A percentile compares a stretch with the other conserved stretches of the same genome.
Evolutionary conservation across 768 basidiomycete species (phyloP).

Genomic region (Suillus occidentalis): DNA sequence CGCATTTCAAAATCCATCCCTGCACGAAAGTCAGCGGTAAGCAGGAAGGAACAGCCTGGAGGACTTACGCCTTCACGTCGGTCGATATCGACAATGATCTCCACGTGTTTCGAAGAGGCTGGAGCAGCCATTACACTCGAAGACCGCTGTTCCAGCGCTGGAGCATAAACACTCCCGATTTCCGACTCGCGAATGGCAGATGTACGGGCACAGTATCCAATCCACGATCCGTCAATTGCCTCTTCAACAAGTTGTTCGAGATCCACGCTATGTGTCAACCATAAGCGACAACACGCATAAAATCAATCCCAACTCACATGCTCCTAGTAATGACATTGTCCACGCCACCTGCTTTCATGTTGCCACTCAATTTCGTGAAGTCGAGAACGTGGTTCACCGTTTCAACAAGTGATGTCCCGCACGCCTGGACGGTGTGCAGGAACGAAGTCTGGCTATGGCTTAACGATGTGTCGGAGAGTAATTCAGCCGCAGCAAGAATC

Average conservation of each 20-base stretch:
- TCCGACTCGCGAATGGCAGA: slow-evolving; percentile 68
- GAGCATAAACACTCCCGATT: slow-evolving; percentile 92
- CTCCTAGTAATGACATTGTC: slow-evolving; percentile 72
- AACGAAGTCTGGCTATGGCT: slow-evolving; percentile 83
- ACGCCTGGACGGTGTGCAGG: slow-evolving; percentile 90
- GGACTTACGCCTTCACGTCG: slow-evolving; percentile 60
- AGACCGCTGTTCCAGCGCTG: slow-evolving; percentile 50
- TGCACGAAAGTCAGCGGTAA: slow-evolving; percentile 29
- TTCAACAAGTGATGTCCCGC: slow-evolving; percentile 93
- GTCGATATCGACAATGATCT: slow-evolving; percentile 87
- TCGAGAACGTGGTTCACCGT: slow-evolving; percentile 97
- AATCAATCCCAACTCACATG: slow-evolving; percentile 43
- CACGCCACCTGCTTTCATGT: slow-evolving; percentile 73
- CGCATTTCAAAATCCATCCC: slow-evolving; percentile 88
- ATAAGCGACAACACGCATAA: background rate
- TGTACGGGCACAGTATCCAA: slow-evolving; percentile 83
- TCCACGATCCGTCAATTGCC: slow-evolving; percentile 92
- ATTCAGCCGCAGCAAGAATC: slow-evolving; percentile 90
- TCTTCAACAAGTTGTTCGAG: slow-evolving; percentile 83
- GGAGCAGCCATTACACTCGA: slow-evolving; percentile 40
- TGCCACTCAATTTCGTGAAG: slow-evolving; percentile 92
- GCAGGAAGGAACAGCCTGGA: background rate
- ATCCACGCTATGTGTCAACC: slow-evolving; percentile 51
- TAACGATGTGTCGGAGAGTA: slow-evolving; percentile 82
- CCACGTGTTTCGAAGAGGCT: slow-evolving; percentile 53